Base-by-base conservation (phyloP, 306 rosid genomes). In the Crataegus laevigata region DNA sequence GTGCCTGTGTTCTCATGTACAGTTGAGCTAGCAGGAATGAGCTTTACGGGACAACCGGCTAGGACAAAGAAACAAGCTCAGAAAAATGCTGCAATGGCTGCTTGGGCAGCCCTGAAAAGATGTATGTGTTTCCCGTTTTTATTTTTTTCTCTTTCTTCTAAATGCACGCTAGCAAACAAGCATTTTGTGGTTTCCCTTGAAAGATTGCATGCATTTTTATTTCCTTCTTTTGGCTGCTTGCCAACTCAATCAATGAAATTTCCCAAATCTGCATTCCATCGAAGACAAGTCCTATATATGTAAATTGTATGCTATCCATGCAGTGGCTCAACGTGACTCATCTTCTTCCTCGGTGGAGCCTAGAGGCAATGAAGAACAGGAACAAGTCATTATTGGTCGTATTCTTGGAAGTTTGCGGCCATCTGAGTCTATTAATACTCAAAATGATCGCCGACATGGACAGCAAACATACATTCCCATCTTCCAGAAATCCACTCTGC, bases 31-130 rank as follows among this genome's bases (percentile, higher is more conserved):
- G 97, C 91, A 24, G 92, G 92, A 85, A 78, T 87, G 92, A 80
- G 72, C 73, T 92, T 92, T 79, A 10, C 78, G 17, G 97, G 96
- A 32, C 86, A 90, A 34, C 83, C 82, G 18, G 81, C 93, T 82
- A 87, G 89, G 86, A 83, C 92, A 78, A 90, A 92, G 89, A 90
- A 92, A 78, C 96, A 87, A 88, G 96, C 97, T 73, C 92, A 92
- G 75, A 92, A 92, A 65, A 90, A 87, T 83, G 96, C 96, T 29
- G 97, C 97, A 6, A 77, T 90, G 66, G 82, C 91, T 78, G 93
- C 96, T 82, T 92, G 97, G 97, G 80, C 88, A 81, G 66, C 92
- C 68, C 81, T 92, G 82, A 90, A 75, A 82, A 90, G 85, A 84
- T 47, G 93, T 92, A 81, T 77, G 88, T 72, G 72, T 82, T 61